phyloP scores from a whole-genome alignment of 1,139 yeast genomes.

The Suhomyces coccinellae region DNA sequence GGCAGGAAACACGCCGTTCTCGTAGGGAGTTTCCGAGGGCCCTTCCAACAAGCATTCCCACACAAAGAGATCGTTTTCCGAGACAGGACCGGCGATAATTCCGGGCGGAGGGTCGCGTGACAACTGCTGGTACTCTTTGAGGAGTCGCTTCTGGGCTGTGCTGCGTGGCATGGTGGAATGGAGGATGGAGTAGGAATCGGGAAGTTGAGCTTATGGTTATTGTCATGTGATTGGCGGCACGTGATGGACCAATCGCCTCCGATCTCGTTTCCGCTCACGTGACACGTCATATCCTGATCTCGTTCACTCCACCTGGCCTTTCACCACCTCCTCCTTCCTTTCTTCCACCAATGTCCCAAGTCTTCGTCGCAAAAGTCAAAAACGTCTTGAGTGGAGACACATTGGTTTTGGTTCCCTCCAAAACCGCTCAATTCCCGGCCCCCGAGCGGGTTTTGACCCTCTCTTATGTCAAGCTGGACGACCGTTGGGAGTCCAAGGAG shows the following conservation, averaged over 20 bases:
- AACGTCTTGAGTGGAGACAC: slow-evolving; percentile 75
- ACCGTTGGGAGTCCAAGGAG: slow-evolving; percentile 63
- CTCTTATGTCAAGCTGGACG: slow-evolving; percentile 59
- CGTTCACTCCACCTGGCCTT: neutral
- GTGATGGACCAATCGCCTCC: neutral
- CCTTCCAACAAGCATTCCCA: slow-evolving; percentile 96
- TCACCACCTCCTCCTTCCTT: neutral
- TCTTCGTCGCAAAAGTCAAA: slow-evolving; percentile 61
- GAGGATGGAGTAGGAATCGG: too few species aligned
- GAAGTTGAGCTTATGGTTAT: neutral
- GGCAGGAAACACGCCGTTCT: slow-evolving; percentile 91
- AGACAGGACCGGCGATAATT: slow-evolving; percentile 85
- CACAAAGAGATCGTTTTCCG: slow-evolving; percentile 75
- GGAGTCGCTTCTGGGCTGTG: slow-evolving; percentile 83
- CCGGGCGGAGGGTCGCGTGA: slow-evolving; percentile 91
- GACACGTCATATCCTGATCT: neutral
- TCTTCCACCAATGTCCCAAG: slow-evolving; percentile 13
- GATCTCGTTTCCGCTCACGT: neutral
- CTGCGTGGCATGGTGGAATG: slow-evolving; percentile 41
- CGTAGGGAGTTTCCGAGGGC: slow-evolving; percentile 91
- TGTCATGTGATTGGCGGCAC: neutral
- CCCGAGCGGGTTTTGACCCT: slow-evolving; percentile 65
- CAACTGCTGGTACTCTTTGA: slow-evolving; percentile 87
- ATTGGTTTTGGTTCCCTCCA: slow-evolving; percentile 61
- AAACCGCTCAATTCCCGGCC: slow-evolving; percentile 43